Base-by-base conservation (phyloP, 2,329 filamentous ascomycete genomes). In the Diaporthe sp. region DNA sequence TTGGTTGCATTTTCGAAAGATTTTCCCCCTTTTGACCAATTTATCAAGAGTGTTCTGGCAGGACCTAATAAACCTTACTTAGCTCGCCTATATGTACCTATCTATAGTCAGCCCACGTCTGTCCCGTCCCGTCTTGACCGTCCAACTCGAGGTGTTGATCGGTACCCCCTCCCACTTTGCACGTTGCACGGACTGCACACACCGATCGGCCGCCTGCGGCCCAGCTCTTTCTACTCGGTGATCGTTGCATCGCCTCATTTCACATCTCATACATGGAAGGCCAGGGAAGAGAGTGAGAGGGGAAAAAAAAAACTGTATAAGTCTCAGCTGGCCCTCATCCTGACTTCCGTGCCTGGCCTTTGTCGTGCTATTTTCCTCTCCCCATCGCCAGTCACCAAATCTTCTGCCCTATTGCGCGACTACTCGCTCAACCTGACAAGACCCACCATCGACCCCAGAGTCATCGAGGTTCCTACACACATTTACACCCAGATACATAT, bases 111-210 rank as follows among this genome's bases (percentile, higher is more conserved):
- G 65, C 65, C 65, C 46, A 68, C 65, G 46, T 25, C 65, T 59
- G 55, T 59, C 69, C 69, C 55, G 39, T 72, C 69, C 53, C 53
- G 49, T 42, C 34, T 3, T 34, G 67, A 53, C 37, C 51, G 37
- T 42, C 51, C 67, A 59, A 31, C 39, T 46, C 42, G 42, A 59
- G 31, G 55, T 51, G 69, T 61, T 72, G 51, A 57, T 71, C 68
- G 19, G 7, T 58, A n/a, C 51, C 68, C 68, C 68, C 49, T 42
- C 42, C 44, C 68, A 58, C 53, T 58, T 58, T 49, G 69, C 58
- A 72, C 70, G 70, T 72, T 72, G 58, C 70, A 72, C 70, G 57
- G 70, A 62, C 70, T 28, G 46, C 28, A 42, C 70, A 62, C 70
- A 73, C 70, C 70, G 59, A 73, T 73, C 70, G 70, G 31, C 59